Evolutionary conservation across 371 early-diverging fungal species (phyloP), one percentile per base, ranked within the genome.

Genomic region (Mucor piriformis): DNA sequence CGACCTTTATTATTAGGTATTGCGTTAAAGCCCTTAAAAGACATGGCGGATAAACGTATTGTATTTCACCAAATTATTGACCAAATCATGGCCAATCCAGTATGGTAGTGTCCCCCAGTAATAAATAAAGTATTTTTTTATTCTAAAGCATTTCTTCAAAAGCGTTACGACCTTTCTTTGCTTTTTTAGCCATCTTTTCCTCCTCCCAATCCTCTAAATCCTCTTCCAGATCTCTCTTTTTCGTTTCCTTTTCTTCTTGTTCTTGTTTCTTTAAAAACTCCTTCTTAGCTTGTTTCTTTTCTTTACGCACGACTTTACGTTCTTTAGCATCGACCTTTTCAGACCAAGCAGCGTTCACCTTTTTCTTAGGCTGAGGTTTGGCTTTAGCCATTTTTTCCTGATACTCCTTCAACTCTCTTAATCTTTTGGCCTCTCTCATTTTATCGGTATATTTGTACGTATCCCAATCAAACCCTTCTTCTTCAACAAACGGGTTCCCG

Each of bases 341-440:
- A 2, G 93, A 93, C 94, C 94, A 94, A 10, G 92, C 81, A 6
- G 67, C 72, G 0, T 51, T 23, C 13, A 49, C 50, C 60, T 70
- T 60, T 63, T 67, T 66, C 44, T 69, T 67, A 38, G 33, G 61
- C 24, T 59, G 55, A 34, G 58, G 53, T 23, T 70, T 63, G 15
- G 52, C 34, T 38, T 49, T 42, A 15, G 50, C 50, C 18, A 56
- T 32, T 54, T 81, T 76, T 44, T 67, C 52, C 58, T 66, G 73
- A 56, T 76, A 66, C 50, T 76, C 81, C 21, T 77, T 71, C 29
- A 88, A 38, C 58, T 87, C 87, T 11, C 76, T 80, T 49, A 79
- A 70, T 24, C 95, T 84, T 63, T 89, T 86, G 38, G 83, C 85
- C 64, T 97, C 95, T 46, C 91, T 86, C 43, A 73, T 76, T 49